A percentile compares a stretch with the other conserved stretches of the same genome.
Conservation (phyloP, 106 monocot species). For the Apostasia ramifera region DNA sequence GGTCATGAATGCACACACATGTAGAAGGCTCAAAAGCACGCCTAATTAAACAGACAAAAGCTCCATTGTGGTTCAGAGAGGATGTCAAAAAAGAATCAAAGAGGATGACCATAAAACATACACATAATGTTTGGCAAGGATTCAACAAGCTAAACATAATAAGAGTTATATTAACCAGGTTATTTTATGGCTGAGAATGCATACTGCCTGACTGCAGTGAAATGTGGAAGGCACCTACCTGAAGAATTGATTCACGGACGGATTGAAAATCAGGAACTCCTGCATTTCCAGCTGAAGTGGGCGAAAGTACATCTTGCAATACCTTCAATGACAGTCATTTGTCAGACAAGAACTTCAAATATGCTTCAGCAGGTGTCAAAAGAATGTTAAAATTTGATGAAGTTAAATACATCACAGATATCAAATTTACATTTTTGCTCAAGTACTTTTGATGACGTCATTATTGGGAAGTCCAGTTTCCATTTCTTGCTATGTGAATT, state of each 20-base stretch:
- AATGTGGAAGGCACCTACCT: constrained; percentile 37
- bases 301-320: constrained; percentile 42
- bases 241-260: constrained; percentile 76
- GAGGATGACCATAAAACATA: not conserved
- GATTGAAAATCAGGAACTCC: constrained; percentile 44
- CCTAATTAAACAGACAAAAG: too few species aligned
- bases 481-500: too few species aligned
- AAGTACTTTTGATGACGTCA: too few species aligned
- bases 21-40: too few species aligned
- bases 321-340: constrained; percentile 26
- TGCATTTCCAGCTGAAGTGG: constrained; percentile 18
- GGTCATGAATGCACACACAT: too few species aligned
- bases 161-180: not conserved
- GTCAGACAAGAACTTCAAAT: constrained; percentile 7
- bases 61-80: too few species aligned
- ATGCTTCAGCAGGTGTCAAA: not conserved
- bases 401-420: not conserved
- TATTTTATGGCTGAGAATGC: too few species aligned
- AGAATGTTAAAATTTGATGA: not conserved
- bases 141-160: not conserved
- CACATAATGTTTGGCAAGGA: not conserved
- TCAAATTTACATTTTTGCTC: not conserved
- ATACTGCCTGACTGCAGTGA: too few species aligned
- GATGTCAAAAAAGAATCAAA: not conserved
- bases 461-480: too few species aligned